These are phyloP conservation scores for Euphorbia peplus DNA, from an alignment of 345 rosid genomes.

Conservation along the genomic window DNA sequence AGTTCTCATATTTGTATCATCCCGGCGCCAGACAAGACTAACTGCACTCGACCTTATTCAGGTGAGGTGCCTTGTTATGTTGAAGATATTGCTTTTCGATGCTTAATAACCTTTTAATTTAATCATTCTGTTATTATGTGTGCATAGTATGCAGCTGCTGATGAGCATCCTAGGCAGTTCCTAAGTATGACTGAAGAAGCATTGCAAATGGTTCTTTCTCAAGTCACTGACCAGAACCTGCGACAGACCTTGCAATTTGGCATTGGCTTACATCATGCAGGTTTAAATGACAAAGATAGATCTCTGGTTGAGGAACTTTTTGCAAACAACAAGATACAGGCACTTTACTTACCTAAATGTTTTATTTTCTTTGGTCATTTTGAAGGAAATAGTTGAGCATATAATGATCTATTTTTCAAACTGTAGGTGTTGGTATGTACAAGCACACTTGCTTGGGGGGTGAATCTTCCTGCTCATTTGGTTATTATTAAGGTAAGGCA, in stretches of 20 bases:
- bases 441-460: slow-evolving; percentile 98
- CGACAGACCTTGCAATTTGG: slow-evolving; percentile 97
- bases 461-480: slow-evolving; percentile 94
- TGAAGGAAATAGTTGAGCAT: background rate
- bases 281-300: slow-evolving; percentile 90
- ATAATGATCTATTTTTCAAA: background rate
- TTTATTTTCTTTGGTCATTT: slow-evolving; percentile 8
- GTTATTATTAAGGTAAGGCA: slow-evolving; percentile 85
- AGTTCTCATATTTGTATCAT: slow-evolving; percentile 93
- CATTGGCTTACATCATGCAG: slow-evolving; percentile 96
- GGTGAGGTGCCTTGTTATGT: slow-evolving; percentile 41
- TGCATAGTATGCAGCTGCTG: slow-evolving; percentile 82
- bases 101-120: background rate
- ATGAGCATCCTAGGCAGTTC: slow-evolving; percentile 90
- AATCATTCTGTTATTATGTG: background rate
- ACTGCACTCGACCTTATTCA: slow-evolving; percentile 97
- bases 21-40: slow-evolving; percentile 98
- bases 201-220: slow-evolving; percentile 92
- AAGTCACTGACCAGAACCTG: slow-evolving; percentile 87
- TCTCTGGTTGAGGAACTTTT: slow-evolving; percentile 94
- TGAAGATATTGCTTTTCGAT: slow-evolving; percentile 6
- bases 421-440: slow-evolving; percentile 87
- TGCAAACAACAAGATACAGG: slow-evolving; percentile 97
- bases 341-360: slow-evolving; percentile 26
- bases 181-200: slow-evolving; percentile 79